These are phyloP conservation scores for Chlorencoelia australis DNA, from an alignment of 2,329 filamentous ascomycete species.

Conservation along the genomic window DNA sequence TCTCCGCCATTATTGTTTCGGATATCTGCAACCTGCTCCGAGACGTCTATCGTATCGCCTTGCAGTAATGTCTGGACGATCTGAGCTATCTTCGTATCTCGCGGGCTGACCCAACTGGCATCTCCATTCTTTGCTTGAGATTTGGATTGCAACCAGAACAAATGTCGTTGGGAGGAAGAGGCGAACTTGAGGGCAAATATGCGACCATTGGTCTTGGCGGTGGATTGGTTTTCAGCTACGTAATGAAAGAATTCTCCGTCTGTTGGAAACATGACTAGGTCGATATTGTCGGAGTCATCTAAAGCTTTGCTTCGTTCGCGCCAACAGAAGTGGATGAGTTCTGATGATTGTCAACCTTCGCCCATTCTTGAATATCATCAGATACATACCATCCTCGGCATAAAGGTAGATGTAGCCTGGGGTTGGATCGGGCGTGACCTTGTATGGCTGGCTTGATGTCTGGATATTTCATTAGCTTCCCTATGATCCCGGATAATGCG, in stretches of 20 bases:
- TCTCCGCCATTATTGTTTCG: slow-evolving; percentile 40
- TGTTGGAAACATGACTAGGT: slow-evolving; percentile 86
- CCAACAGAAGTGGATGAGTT: slow-evolving; percentile 97
- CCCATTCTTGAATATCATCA: background rate
- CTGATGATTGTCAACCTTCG: slow-evolving; percentile 33
- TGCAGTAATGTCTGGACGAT: slow-evolving; percentile 78
- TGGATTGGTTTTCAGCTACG: slow-evolving; percentile 44
- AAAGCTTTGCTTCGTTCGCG: slow-evolving; percentile 63
- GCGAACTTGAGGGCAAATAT: slow-evolving; percentile 90
- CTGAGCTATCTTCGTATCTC: slow-evolving; percentile 79
- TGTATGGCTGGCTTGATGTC: slow-evolving; percentile 50
- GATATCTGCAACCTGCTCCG: slow-evolving; percentile 58
- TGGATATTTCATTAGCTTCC: slow-evolving; percentile 24
- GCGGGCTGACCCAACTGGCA: slow-evolving; percentile 68
- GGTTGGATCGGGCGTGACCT: slow-evolving; percentile 61
- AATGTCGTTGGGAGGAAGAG: slow-evolving; percentile 80
- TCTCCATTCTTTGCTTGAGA: slow-evolving; percentile 61
- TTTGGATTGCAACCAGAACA: slow-evolving; percentile 96
- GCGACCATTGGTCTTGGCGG: slow-evolving; percentile 69
- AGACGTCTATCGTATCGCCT: slow-evolving; percentile 79
- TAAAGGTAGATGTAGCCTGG: slow-evolving; percentile 90
- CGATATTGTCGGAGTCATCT: slow-evolving; percentile 62
- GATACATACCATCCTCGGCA: slow-evolving; percentile 65
- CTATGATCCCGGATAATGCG: background rate
- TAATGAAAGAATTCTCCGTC: slow-evolving; percentile 85